These are phyloP conservation scores for Neurospora sp. DNA, from an alignment of 495 filamentous ascomycete genomes.

Conservation along the genomic window DNA sequence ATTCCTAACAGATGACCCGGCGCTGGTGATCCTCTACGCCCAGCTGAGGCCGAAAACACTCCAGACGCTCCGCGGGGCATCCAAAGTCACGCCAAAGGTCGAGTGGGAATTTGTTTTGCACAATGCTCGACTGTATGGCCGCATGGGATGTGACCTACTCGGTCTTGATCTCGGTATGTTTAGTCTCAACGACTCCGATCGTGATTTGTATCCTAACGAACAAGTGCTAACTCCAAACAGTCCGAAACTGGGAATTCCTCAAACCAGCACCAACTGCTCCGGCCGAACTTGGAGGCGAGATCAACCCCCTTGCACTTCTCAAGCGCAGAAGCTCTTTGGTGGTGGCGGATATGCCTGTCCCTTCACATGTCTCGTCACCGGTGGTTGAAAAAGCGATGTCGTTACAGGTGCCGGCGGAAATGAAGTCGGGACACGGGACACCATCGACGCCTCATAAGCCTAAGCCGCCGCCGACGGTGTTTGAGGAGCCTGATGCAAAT, in stretches of 20 bases:
- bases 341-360: conserved; percentile 61
- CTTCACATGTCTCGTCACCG: conserved; percentile 19
- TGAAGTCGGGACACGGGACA: conserved; percentile 36
- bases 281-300: conserved; percentile 28
- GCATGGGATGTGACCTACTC: conserved; percentile 94
- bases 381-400: conserved; percentile 32
- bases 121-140: conserved; percentile 77
- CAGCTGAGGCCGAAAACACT: conserved; percentile 78
- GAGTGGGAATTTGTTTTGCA: conserved; percentile 90
- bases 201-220: not conserved
- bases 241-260: conserved; percentile 83
- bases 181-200: not conserved
- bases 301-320: conserved; percentile 58
- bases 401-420: conserved; percentile 32
- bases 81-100: conserved; percentile 63
- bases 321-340: conserved; percentile 66
- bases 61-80: conserved; percentile 75
- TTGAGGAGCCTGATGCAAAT: conserved; percentile 84
- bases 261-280: conserved; percentile 27
- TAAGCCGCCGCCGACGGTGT: conserved; percentile 65
- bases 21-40: conserved; percentile 74
- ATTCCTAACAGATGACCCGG: conserved; percentile 85
- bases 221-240: conserved; percentile 12
- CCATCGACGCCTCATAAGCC: conserved; percentile 45
- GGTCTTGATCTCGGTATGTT: conserved; percentile 63